These are phyloP conservation scores for Rhizophora apiculata DNA, from an alignment of 345 rosid species.

Conservation along the genomic window DNA sequence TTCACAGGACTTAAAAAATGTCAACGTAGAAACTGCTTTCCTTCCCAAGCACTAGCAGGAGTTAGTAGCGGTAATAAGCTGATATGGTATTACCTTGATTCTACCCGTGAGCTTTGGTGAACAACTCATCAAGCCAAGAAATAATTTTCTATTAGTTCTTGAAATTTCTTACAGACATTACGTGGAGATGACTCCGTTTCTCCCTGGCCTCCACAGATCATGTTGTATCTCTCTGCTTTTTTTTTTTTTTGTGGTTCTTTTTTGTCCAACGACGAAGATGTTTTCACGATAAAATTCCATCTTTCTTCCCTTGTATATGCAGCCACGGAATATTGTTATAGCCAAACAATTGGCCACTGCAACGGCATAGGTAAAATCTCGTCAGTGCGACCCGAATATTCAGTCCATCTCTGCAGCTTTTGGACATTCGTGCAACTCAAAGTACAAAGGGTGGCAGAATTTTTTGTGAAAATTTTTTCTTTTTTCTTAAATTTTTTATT, in stretches of 20 bases:
- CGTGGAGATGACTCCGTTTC: neutral
- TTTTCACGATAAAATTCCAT: neutral
- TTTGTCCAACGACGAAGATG: too few relatives aligned
- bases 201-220: neutral
- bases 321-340: constrained; percentile 43
- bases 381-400: neutral
- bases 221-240: too few relatives aligned
- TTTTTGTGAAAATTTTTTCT: too few relatives aligned
- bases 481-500: too few relatives aligned
- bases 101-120: neutral
- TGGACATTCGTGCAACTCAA: too few relatives aligned
- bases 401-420: too few relatives aligned
- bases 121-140: too few relatives aligned
- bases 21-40: constrained; percentile 95
- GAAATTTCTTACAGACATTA: too few relatives aligned
- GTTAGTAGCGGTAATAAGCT: constrained; percentile 59
- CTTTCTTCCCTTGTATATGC: constrained; percentile 9
- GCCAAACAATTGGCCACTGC: constrained; percentile 35
- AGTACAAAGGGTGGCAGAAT: too few relatives aligned
- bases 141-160: too few relatives aligned
- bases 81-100: neutral
- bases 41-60: constrained; percentile 89
- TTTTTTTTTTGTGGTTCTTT: too few relatives aligned
- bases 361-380: constrained; percentile 25
- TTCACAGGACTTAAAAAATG: constrained; percentile 79